Percentiles rank a stretch among this genome's conserved stretches.
phyloP scores from a whole-genome alignment of 352 stramenopile species.

The Phytopythium oedochilum region DNA sequence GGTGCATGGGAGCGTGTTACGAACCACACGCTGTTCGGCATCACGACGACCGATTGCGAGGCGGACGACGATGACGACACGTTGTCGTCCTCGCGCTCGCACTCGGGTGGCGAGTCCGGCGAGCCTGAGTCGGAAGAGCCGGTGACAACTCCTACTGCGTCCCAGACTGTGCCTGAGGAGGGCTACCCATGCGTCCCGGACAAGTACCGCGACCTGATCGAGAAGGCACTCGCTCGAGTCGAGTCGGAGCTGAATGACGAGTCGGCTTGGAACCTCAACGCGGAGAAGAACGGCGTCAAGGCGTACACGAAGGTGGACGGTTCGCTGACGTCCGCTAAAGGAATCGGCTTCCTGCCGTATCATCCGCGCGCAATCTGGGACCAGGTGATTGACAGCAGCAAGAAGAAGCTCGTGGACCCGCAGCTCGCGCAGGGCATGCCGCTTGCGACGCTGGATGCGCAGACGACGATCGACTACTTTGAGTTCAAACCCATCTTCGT shows the following conservation, averaged over 20 bases:
- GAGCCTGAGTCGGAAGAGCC: conserved; percentile 12
- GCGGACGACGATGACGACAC: conserved; percentile 35
- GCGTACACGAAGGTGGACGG: conserved; percentile 65
- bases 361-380: conserved; percentile 52
- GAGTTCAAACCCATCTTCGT: conserved; percentile 80
- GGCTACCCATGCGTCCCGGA: conserved; percentile 36
- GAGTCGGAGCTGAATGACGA: conserved; percentile 54
- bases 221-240: conserved; percentile 52
- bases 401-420: conserved; percentile 51
- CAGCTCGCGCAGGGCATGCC: conserved; percentile 42
- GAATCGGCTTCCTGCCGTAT: conserved; percentile 42
- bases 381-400: conserved; percentile 37
- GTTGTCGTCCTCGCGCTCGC: conserved; percentile 15
- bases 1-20: conserved; percentile 32
- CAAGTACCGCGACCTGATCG: conserved; percentile 51
- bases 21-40: conserved; percentile 42
- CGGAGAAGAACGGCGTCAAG: conserved; percentile 65
- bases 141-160: not conserved
- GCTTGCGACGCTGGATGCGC: conserved; percentile 36
- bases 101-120: conserved; percentile 10
- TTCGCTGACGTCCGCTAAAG: conserved; percentile 55
- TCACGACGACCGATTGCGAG: conserved; percentile 34
- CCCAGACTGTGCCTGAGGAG: conserved; percentile 27
- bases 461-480: conserved; percentile 68
- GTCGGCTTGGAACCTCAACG: conserved; percentile 56